Base-by-base conservation (phyloP, 805 yeast species). In the Citeromyces nyonsensis region DNA sequence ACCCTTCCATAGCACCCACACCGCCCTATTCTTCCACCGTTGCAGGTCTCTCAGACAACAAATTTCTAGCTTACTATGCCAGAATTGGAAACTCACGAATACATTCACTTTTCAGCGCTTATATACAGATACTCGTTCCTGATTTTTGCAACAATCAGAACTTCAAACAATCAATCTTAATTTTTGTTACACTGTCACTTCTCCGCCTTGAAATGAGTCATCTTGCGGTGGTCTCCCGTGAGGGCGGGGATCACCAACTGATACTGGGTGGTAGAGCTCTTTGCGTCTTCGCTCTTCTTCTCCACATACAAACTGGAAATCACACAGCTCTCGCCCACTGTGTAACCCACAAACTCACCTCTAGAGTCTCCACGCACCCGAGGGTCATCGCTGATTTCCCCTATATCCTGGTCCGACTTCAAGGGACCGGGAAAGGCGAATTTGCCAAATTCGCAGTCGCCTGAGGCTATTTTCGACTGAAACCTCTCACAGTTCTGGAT, bases 401-500 rank as follows among this genome's bases (percentile, higher is more conserved):
- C 28, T 9, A 4, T 1, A 26, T 10, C 28, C n/a, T 26, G 28
- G 14, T 26, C 8, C 14, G 28, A 14, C 14, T 12, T 15, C 12
- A n/a, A 15, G n/a, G n/a, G n/a, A 26, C 28, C 28, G 8, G 28
- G 28, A 4, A 26, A 10, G 14, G n/a, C 25, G 14, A 29, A 25
- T n/a, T 18, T 30, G 18, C 8, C 15, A n/a, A n/a, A n/a, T n/a
- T n/a, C n/a, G n/a, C n/a, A n/a, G n/a, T n/a, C n/a, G n/a, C n/a
- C n/a, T n/a, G n/a, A n/a, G n/a, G n/a, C n/a, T 11, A 24, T 10
- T 13, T 30, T 29, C 8, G 22, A 8, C 3, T 7, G 11, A 11
- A 18, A 28, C 6, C 7, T 14, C 6, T 7, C 14, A 5, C n/a
- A 15, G 34, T 69, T 67, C 34, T 53, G 47, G 29, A 65, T 48